Evolutionary conservation across 352 stramenopile genomes (phyloP).

Genomic region (Lagenidium sp.): DNA sequence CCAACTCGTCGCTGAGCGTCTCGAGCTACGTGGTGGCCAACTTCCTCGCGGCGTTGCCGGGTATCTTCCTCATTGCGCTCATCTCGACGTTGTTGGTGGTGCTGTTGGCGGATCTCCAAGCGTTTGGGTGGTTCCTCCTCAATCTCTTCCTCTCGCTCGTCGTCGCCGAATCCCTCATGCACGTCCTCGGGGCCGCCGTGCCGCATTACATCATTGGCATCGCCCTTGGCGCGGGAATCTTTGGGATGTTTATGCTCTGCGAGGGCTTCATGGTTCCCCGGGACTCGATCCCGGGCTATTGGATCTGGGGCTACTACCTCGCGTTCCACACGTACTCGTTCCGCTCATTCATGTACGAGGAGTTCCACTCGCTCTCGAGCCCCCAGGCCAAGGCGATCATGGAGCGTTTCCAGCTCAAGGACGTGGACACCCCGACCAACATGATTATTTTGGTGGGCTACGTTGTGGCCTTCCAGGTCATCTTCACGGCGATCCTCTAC

Average conservation of each 20-base stretch:
- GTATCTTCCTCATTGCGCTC: conserved; percentile 29
- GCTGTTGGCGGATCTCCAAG: conserved; percentile 22
- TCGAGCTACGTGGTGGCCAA: conserved; percentile 47
- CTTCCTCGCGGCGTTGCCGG: conserved; percentile 35
- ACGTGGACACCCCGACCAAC: conserved; percentile 16
- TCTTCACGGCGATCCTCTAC: conserved; percentile 38
- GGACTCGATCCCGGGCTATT: conserved; percentile 25
- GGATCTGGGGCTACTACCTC: conserved; percentile 49
- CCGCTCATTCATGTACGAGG: conserved; percentile 36
- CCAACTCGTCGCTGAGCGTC: conserved; percentile 51
- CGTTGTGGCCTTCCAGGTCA: conserved; percentile 16
- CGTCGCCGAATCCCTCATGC: conserved; percentile 35
- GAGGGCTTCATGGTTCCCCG: conserved; percentile 40
- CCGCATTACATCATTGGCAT: conserved; percentile 55
- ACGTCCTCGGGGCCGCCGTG: conserved; percentile 28
- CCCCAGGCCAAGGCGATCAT: conserved; percentile 9
- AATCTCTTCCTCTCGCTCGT: conserved; percentile 45
- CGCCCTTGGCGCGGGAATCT: conserved; percentile 33
- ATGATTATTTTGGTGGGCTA: conserved; percentile 21
- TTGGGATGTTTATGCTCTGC: conserved; percentile 46
- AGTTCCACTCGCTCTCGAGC: conserved; percentile 19
- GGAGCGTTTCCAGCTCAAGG: conserved; percentile 13
- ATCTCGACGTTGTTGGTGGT: conserved; percentile 24
- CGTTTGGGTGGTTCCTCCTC: conserved; percentile 21
- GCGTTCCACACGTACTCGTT: conserved; percentile 56